Evolutionary conservation across 2,329 filamentous ascomycete genomes (phyloP), one percentile per base, ranked within the genome.

Genomic region (Fusarium austroafricanum): DNA sequence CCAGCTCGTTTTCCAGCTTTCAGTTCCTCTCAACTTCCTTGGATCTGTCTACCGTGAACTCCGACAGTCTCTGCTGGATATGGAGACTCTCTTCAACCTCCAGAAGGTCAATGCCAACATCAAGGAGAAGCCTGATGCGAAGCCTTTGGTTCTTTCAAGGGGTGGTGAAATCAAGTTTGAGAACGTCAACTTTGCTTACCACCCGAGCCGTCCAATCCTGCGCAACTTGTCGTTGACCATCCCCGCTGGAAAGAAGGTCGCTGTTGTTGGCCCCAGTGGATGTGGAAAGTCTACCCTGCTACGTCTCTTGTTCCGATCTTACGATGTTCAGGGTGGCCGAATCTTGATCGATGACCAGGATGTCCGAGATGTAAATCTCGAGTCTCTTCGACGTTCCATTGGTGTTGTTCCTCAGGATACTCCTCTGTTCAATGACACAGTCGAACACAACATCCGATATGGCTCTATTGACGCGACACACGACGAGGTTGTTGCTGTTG

Each of bases 41-140:
- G 96, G 96, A n/a, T 97, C 94, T 15, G 95, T 99, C 14, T 99
- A 99, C 78, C 91, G 96, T 72, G 96, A 99, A 81, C 86, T 99
- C 54, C 88, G 96, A 56, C 96, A 99, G 81, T 97, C 93, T 21
- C 84, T 99, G 43, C 84, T 99, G 33, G 96, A 99, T 77, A 99
- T 99, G 96, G 96, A 98, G 80, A 98, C 96, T 0, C 86, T 99
- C 8, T 99, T 99, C 84, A 97, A 93, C 78, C 85, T 99, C 31
- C 96, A 99, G 79, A 98, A 97, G 78, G 95, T 98, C 76, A 97
- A 98, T 71, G 90, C 97, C 14, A 89, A 87, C 37, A 92, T 99
- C 76, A 90, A 88, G 72, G 94, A 99, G 73, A 85, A 87, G 54
- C 87, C 90, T 3, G 83, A 92, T 73, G 93, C 95, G 1, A 89